Evolutionary conservation across 163 green algal genomes (phyloP).

Genomic region (Scenedesmus sp.): DNA sequence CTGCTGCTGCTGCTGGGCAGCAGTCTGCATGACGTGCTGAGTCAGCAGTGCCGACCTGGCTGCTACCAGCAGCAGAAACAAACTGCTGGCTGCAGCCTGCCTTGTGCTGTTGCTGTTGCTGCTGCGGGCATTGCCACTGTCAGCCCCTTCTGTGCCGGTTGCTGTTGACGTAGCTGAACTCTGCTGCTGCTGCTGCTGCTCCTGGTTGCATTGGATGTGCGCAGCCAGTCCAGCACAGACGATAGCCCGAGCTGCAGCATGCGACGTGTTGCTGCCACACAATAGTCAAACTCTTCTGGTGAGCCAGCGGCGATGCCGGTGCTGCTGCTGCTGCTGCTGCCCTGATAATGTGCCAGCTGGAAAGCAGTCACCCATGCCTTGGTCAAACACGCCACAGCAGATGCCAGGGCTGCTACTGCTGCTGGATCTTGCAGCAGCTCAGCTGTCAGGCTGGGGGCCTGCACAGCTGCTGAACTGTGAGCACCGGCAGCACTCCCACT

Average conservation of each 20-base stretch:
- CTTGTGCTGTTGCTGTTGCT: neutral
- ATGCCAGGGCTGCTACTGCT: neutral
- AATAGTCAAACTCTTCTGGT: neutral
- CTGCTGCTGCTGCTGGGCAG: neutral
- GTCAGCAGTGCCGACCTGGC: neutral
- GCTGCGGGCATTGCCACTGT: neutral
- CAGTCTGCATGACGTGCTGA: neutral
- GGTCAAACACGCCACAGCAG: neutral
- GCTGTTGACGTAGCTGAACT: neutral
- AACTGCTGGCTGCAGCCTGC: neutral
- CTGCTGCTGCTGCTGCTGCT: constrained; percentile 10
- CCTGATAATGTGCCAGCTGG: neutral
- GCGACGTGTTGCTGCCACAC: neutral
- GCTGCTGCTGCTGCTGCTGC: neutral
- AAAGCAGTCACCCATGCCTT: neutral
- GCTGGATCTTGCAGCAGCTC: neutral
- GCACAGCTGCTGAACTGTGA: neutral
- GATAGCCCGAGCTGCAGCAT: neutral
- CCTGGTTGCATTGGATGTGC: neutral
- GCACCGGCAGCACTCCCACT: neutral
- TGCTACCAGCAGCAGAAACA: neutral
- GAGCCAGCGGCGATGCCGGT: neutral
- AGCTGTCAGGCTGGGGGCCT: neutral
- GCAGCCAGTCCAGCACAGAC: neutral
- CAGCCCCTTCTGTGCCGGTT: neutral